A percentile compares a stretch with the other conserved stretches of the same genome.
Conservation (phyloP, 1,139 yeast species). For the Pichia sp. region DNA sequence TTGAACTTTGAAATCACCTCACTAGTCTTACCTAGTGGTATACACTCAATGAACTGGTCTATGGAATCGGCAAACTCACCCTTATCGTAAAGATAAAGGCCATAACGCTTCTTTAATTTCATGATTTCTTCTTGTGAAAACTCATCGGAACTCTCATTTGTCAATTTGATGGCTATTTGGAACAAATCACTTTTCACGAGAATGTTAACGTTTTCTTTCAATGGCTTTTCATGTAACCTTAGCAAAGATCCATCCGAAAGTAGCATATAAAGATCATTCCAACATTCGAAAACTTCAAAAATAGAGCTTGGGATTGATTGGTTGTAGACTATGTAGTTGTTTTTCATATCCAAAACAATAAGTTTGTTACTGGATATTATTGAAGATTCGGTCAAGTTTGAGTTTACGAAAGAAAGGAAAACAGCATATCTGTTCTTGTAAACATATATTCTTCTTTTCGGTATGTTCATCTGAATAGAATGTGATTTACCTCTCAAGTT, state of each 20-base stretch:
- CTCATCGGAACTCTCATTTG: constrained; percentile 33
- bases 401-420: constrained; percentile 45
- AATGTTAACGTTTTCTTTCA: constrained; percentile 62
- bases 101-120: constrained; percentile 62
- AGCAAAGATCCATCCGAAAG: constrained; percentile 75
- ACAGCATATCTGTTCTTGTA: constrained; percentile 48
- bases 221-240: constrained; percentile 60
- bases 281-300: constrained; percentile 49
- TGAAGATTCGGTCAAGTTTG: constrained; percentile 26
- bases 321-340: constrained; percentile 68
- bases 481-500: constrained; percentile 54
- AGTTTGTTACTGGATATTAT: constrained; percentile 43
- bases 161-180: constrained; percentile 69
- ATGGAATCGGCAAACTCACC: constrained; percentile 68
- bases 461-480: constrained; percentile 53
- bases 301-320: constrained; percentile 65
- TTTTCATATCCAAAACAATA: constrained; percentile 60
- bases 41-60: constrained; percentile 56
- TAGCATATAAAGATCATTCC: constrained; percentile 56
- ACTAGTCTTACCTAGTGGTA: constrained; percentile 51
- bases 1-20: constrained; percentile 78
- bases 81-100: constrained; percentile 63
- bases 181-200: constrained; percentile 68
- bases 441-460: constrained; percentile 51
- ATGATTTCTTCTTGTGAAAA: constrained; percentile 40